Evolutionary conservation across 1,139 yeast genomes (phyloP), one percentile per base, ranked within the genome.

Genomic region (Diutina siamensis): DNA sequence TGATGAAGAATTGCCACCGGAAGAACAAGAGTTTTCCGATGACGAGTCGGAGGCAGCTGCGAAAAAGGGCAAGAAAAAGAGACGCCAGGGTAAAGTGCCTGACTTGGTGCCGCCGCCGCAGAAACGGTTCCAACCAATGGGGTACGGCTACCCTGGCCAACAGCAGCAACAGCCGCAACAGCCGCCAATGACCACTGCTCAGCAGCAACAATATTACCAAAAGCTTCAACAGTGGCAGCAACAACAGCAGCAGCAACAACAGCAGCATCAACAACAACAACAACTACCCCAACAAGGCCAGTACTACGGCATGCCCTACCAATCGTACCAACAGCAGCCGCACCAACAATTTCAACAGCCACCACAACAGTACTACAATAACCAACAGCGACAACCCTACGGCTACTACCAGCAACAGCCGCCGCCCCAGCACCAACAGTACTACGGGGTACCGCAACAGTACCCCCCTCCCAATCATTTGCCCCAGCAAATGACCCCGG

Each of bases 11-110:
- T 63, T 89, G 21, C 89, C 96, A 0, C 86, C 79, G 53, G 94
- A 84, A 36, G 97, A 92, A 58, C 96, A 87, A 59, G 97, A 92
- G 56, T 92, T 82, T 54, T 86, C 96, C 0, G 97, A 92, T 57
- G 97, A 92, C 62, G 97, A 89, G 59, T 74, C 74, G 53, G 97
- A 89, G 53, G 56, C 63, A 54, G 74, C 72, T 12, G 73, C 75
- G 3, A 78, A 77, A 55, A 85, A 79, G 55, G 70, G 73, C 18
- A 66, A 70, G 46, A 75, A 69, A 53, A 68, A 67, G 47, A 63
- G 42, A 22, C 21, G n/a, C n/a, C 42, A 38, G 17, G 42, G 42
- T 9, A 22, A 38, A 18, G 42, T 38, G 22, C 40, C 40, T 9
- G 40, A 35, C 8, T 35, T 35, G 40, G 40, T 35, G 3, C 42